Base-by-base conservation (phyloP, 139 green algal genomes). In the Chlamydomonas sphaeroides region DNA sequence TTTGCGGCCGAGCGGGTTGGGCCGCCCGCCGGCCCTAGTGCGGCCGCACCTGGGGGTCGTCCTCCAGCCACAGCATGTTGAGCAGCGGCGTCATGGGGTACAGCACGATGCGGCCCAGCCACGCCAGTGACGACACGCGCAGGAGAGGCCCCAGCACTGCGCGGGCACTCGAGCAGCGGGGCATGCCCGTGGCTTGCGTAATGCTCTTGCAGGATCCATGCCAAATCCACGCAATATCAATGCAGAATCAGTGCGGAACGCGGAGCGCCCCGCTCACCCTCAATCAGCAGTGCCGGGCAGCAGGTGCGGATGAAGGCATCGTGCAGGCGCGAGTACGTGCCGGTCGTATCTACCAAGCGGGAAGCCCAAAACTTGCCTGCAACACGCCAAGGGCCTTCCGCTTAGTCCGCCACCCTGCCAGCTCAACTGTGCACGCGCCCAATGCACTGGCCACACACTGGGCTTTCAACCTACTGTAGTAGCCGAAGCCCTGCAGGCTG, bases 81-180 rank as follows among this genome's bases (percentile, higher is more conserved):
- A 68, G 63, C 33, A 68, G 63, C 33, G 63, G 63, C 63, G 63
- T 68, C 63, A 68, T 42, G 63, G 63, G 63, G 63, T 30, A 68
- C 63, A 42, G 33, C 63, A 32, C 26, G 14, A 66, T 66, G 63
- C 33, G 33, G 63, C 33, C 63, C 63, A 68, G 63, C 63, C 63
- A 68, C 33, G 63, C 63, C 63, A 45, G 63, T 14, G 63, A 68
- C 63, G 63, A 68, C 33, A 68, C 33, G 63, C 63, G 63, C 63
- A 68, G 63, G 63, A 38, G 63, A 28, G 63, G 33, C 63, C 63
- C 63, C 33, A 68, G 63, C 63, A 68, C 63, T 68, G 63, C 63
- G 20, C 8, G 28, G 28, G 30, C 6, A 15, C 28, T 20, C 28
- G 59, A 66, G 59, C 59, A 36, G 15, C 21, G 21, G 53, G 53